Evolutionary conservation across 441 rosid species (phyloP).

Genomic region (Jatropha podagrica): DNA sequence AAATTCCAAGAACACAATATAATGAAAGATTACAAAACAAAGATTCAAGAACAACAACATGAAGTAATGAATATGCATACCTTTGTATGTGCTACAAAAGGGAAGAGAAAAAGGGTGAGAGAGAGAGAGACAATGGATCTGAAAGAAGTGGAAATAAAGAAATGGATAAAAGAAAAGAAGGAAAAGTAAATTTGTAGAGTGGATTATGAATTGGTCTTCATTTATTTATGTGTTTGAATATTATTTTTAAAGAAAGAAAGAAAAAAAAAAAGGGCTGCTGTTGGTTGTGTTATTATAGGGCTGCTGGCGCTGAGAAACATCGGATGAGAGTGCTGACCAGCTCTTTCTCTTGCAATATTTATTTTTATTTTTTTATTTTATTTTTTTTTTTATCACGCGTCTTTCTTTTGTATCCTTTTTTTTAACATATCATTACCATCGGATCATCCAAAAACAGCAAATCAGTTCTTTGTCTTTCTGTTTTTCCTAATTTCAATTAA

Average conservation of each 20-base stretch:
- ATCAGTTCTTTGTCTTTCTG: no score
- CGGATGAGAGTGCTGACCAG: slow-evolving; percentile 44
- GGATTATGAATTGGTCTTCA: not conserved
- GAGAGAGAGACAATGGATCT: slow-evolving; percentile 17
- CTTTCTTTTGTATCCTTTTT: not conserved
- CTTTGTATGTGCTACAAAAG: not conserved
- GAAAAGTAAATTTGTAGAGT: not conserved
- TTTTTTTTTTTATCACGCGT: not conserved
- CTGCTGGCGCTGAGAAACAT: slow-evolving; percentile 21
- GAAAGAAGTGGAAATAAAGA: slow-evolving; percentile 22
- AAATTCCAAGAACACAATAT: not conserved
- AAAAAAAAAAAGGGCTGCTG: not conserved
- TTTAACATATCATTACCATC: not conserved
- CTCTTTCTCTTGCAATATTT: slow-evolving; percentile 10
- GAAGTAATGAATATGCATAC: not conserved
- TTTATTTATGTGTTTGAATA: not conserved
- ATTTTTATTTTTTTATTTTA: no score
- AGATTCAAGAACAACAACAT: not conserved
- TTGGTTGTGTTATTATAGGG: not conserved
- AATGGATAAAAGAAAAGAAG: not conserved
- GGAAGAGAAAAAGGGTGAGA: not conserved
- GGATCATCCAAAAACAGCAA: not conserved
- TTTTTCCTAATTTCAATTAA: no score
- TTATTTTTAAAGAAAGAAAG: not conserved
- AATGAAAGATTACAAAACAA: not conserved